Evolutionary conservation across 371 early-diverging fungal genomes (phyloP), one percentile per base, ranked within the genome.

Genomic region (Aphelidium insulamus): DNA sequence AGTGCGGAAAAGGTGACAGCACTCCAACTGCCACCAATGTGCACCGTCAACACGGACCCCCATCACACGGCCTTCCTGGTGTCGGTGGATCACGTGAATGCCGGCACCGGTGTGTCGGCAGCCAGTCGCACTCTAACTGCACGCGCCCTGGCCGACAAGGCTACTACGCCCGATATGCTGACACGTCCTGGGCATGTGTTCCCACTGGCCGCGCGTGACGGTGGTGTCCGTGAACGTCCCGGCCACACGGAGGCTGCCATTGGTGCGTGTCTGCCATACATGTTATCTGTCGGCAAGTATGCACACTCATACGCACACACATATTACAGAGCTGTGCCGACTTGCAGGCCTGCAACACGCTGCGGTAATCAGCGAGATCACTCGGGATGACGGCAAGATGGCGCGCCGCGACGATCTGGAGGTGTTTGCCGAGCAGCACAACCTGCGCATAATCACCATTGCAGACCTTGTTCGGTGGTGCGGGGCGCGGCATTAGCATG

Each of bases 201-300:
- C 19, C 95, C 95, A 12, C 59, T 94, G 36, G 70, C 84, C 16
- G 67, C 77, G 20, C 64, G 66, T 15, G 59, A 61, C 21, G 74
- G 73, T 23, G 90, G 91, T 1, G 72, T 79, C 2, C 46, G 88
- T 26, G 54, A 59, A 30, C 73, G 92, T 7, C 63, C 72, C 7
- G 92, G 95, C 0, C 95, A 94, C 41, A 94, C 92, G 9, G 95
- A 95, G 45, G 88, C 92, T 5, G 67, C 69, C 3, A 66, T 88
- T 1, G 55, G 52, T 54, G 37, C 24, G 39, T 41, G 3, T 20
- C n/a, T 0, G 3, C 21, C 21, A n/a, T 14, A 11, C 11, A 22
- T 10, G 2, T 1, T 3, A 34, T 34, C 14, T 10, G 8, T 22
- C n/a, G n/a, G n/a, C n/a, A n/a, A n/a, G n/a, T n/a, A n/a, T n/a